Evolutionary conservation across 805 yeast species (phyloP).

Genomic region (Isabelozyma rhagii): DNA sequence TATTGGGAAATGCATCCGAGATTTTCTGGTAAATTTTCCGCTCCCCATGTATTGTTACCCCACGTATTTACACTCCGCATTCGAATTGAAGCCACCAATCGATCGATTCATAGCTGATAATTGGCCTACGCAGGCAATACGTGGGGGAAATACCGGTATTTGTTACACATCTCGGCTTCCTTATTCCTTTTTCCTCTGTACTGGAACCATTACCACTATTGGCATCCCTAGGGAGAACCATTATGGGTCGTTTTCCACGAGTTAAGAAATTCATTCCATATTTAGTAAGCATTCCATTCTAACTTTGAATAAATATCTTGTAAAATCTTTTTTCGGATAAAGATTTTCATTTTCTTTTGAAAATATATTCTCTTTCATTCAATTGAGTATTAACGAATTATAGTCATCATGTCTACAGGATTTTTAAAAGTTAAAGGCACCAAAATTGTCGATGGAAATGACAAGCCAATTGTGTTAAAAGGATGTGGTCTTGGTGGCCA

Average conservation of each 20-base stretch:
- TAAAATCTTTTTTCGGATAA: not conserved
- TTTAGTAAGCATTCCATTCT: not conserved
- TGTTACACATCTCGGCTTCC: not conserved
- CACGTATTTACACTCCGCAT: too few relatives aligned
- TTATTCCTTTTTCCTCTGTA: not conserved
- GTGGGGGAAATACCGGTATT: not conserved
- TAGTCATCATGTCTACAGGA: constrained; percentile 2
- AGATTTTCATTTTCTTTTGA: not conserved
- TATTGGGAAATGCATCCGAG: too few relatives aligned
- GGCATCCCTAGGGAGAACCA: not conserved
- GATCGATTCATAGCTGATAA: too few relatives aligned
- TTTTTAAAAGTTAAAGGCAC: constrained; percentile 44
- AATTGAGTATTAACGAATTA: too few relatives aligned
- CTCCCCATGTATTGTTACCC: too few relatives aligned
- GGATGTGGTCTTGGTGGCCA: constrained; percentile 52
- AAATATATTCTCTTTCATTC: not conserved
- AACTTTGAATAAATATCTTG: not conserved
- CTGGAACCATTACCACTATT: not conserved
- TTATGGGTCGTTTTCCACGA: too few relatives aligned
- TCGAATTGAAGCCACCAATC: too few relatives aligned
- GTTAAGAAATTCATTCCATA: too few relatives aligned
- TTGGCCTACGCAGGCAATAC: not conserved
- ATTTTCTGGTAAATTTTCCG: too few relatives aligned
- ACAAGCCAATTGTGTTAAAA: constrained; percentile 37
- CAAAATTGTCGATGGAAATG: constrained; percentile 44